Percentiles rank a stretch among this genome's conserved stretches.
Evolutionary conservation across 1,284 basidiomycete genomes (phyloP).

Genomic region (Austropuccinia psidii): DNA sequence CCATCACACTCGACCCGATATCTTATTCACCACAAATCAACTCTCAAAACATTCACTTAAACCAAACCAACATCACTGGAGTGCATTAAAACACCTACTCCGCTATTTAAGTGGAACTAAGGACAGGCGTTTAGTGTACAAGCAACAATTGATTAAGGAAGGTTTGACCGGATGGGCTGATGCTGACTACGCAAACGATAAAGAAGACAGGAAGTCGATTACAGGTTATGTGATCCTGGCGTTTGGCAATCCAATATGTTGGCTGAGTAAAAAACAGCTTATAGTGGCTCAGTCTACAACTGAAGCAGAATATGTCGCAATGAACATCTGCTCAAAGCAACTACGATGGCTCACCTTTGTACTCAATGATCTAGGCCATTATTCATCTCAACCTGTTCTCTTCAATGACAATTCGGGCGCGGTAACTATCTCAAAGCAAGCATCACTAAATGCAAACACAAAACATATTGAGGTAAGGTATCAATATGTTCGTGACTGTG

Average conservation of each 20-base stretch:
- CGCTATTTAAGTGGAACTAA: neutral
- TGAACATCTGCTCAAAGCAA: neutral
- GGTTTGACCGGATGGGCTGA: neutral
- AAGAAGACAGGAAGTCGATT: neutral
- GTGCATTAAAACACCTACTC: neutral
- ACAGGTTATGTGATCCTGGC: neutral
- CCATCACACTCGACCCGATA: neutral
- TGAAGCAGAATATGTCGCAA: neutral
- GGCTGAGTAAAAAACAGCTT: slow-evolving; percentile 9
- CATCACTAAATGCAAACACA: too few relatives aligned
- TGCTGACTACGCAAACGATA: neutral
- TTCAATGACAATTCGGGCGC: too few relatives aligned
- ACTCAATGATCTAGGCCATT: too few relatives aligned
- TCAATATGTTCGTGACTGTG: too few relatives aligned
- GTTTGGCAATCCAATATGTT: neutral
- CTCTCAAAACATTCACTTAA: neutral
- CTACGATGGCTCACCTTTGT: too few relatives aligned
- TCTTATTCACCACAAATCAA: neutral
- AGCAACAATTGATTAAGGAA: too few relatives aligned
- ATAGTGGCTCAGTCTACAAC: neutral
- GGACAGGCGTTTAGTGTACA: too few relatives aligned
- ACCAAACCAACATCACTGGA: neutral
- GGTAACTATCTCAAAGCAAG: too few relatives aligned
- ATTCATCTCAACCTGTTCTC: too few relatives aligned
- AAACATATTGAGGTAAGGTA: too few relatives aligned